Evolutionary conservation across 2,329 filamentous ascomycete species (phyloP).

Genomic region (Raffaelea ambrosiae): DNA sequence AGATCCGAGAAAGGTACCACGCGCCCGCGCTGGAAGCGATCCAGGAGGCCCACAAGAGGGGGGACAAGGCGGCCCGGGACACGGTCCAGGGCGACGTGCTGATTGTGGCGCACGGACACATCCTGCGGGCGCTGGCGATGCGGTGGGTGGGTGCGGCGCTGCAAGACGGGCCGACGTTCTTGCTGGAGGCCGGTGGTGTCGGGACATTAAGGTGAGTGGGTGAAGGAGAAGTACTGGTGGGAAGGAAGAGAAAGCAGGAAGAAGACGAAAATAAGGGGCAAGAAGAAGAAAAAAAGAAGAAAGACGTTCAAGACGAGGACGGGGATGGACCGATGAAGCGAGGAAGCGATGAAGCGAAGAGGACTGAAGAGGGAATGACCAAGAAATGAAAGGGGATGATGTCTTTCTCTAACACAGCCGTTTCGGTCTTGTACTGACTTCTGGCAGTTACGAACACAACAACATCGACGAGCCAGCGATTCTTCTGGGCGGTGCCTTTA

Average conservation of each 20-base stretch:
- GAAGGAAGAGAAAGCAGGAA: no score
- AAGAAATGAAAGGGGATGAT: no score
- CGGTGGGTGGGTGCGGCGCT: constrained; percentile 71
- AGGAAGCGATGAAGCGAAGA: no score
- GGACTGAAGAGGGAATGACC: no score
- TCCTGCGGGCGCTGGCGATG: constrained; percentile 79
- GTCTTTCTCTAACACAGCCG: no score
- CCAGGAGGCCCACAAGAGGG: no score
- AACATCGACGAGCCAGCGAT: constrained; percentile 72
- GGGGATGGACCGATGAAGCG: no score
- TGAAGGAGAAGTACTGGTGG: no score
- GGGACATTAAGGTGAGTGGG: constrained; percentile 64
- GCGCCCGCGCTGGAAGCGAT: constrained; percentile 14
- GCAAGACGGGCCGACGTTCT: constrained; percentile 65
- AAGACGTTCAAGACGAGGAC: no score
- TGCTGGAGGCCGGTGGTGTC: constrained; percentile 84
- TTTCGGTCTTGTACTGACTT: no score
- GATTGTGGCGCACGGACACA: constrained; percentile 84
- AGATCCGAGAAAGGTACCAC: constrained; percentile 63
- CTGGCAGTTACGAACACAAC: constrained; percentile 65
- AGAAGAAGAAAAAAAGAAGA: no score
- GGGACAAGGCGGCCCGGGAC: constrained; percentile 36
- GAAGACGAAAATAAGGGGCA: no score
- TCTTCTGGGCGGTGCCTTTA: constrained; percentile 65
- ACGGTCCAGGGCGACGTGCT: constrained; percentile 52